These are phyloP conservation scores for Pholiota adiposa DNA, from an alignment of 1,284 basidiomycete species.

Conservation along the genomic window DNA sequence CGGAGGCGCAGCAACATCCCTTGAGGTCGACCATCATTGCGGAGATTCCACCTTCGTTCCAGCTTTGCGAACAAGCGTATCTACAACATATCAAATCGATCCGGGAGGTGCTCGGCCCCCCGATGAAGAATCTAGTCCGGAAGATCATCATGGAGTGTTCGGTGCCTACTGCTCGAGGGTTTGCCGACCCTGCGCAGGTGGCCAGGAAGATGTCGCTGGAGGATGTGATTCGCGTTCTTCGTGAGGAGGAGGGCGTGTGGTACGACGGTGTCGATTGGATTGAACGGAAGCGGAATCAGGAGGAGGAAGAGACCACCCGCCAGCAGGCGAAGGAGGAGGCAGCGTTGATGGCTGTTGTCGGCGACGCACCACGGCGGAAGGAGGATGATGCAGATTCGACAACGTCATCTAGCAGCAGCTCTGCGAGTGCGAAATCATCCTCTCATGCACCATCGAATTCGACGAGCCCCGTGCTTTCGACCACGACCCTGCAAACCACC, in stretches of 20 bases:
- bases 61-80: conserved; percentile 62
- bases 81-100: conserved; percentile 59
- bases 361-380: conserved; percentile 12
- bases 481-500: conserved; percentile 73
- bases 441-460: conserved; percentile 38
- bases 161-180: conserved; percentile 38
- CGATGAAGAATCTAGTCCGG: conserved; percentile 69
- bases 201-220: conserved; percentile 60
- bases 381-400: conserved; percentile 24
- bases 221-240: conserved; percentile 58
- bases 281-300: conserved; percentile 48
- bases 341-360: conserved; percentile 28
- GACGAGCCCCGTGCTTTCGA: conserved; percentile 77
- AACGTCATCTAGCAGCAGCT: conserved; percentile 20
- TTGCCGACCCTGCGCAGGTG: conserved; percentile 47
- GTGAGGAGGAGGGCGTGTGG: conserved; percentile 66
- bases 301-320: conserved; percentile 36
- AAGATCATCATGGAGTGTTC: conserved; percentile 63
- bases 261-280: conserved; percentile 71
- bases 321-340: conserved; percentile 39
- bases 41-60: conserved; percentile 56
- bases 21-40: conserved; percentile 44
- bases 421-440: conserved; percentile 15
- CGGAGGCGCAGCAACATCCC: conserved; percentile 52
- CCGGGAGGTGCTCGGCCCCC: conserved; percentile 58